These are phyloP conservation scores for Saccharomyces mikatae DNA, from an alignment of 805 yeast species.

Conservation along the genomic window DNA sequence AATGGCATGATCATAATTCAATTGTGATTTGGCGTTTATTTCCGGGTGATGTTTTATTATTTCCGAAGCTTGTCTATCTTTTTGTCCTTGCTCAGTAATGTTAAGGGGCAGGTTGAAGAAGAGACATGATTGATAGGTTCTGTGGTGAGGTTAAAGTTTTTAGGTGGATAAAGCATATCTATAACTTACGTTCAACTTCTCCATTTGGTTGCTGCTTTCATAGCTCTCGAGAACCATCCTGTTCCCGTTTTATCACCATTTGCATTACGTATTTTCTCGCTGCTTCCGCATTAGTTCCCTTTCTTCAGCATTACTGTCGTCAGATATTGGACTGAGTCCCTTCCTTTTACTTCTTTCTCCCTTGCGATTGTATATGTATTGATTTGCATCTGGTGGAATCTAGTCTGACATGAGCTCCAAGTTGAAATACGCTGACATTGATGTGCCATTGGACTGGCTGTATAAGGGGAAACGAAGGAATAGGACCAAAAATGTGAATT, in stretches of 20 bases:
- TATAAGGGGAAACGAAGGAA: conserved; percentile 58
- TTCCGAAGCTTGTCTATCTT: background rate
- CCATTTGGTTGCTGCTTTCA: background rate
- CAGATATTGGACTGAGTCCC: background rate
- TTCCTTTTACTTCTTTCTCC: background rate
- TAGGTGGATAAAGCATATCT: background rate
- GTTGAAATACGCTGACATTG: conserved; percentile 12
- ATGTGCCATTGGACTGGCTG: conserved; percentile 79
- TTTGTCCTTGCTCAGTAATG: background rate
- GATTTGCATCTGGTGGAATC: background rate
- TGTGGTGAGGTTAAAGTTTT: background rate
- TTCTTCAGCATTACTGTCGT: background rate
- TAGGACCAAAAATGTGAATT: background rate
- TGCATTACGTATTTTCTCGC: background rate
- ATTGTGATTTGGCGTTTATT: background rate
- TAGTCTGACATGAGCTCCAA: background rate
- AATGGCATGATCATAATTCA: background rate
- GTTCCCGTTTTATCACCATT: background rate
- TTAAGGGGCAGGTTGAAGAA: background rate
- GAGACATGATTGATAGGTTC: background rate
- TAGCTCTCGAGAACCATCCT: background rate
- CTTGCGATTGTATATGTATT: background rate
- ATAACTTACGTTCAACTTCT: background rate
- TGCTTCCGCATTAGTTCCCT: background rate
- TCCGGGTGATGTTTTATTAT: background rate